Evolutionary conservation across 495 filamentous ascomycete species (phyloP), one percentile per base, ranked within the genome.

Genomic region (Podospora fimiseda): DNA sequence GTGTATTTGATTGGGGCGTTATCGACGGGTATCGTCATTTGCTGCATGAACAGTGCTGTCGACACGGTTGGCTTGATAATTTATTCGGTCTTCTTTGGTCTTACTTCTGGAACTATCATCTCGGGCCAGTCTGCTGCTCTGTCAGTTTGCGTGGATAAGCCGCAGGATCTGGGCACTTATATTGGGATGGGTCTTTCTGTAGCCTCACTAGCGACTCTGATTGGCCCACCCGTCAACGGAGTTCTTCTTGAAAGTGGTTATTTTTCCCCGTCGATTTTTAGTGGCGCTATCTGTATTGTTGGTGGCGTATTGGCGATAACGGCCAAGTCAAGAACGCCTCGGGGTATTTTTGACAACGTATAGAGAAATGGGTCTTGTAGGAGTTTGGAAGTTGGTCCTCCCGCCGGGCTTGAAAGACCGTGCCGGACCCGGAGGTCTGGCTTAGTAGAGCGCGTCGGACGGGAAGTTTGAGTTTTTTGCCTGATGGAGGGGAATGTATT

Each of bases 221-320:
- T 80, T 27, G 77, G 78, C 0, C 78, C 80, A 14, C 79, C 79
- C 0, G 66, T 79, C 15, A 76, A 73, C 51, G 80, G 79, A 0
- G 72, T 65, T 2, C 51, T 82, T 40, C 27, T 79, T 7, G 63
- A 59, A 66, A 53, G 22, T 77, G 64, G 69, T 0, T 81, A 70
- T 52, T 21, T 55, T 1, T 37, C 76, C 57, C 57, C 69, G 4
- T 67, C 70, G 0, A 70, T 72, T 8, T 80, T 80, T 33, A 78
- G 75, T 51, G 79, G 78, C 5, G 57, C 64, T 3, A 59, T 74
- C 42, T 69, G 68, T 33, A 20, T 75, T 20, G 50, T 59, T 3
- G 72, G 70, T 0, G 62, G 56, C 2, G 13, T 63, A 1, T 3
- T 68, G 9, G 55, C 47, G 1, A 11, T 70, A 1, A 20, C 58